phyloP scores from a whole-genome alignment of 805 yeast species.

The Candida boleticola region DNA sequence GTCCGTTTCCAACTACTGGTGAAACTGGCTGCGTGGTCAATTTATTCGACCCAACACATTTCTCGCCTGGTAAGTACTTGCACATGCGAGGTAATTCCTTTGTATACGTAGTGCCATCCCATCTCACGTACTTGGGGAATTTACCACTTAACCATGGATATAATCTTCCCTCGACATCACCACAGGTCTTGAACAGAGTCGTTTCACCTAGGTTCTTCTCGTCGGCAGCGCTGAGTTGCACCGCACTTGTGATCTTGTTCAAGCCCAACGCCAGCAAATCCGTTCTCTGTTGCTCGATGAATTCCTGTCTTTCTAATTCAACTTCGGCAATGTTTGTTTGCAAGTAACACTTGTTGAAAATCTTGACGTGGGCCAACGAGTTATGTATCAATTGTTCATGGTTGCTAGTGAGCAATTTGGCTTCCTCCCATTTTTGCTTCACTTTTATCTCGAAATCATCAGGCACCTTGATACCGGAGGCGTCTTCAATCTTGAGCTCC shows the following conservation, averaged over 20 bases:
- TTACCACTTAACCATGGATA: conserved; percentile 24
- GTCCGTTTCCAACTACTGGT: background rate
- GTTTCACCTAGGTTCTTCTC: background rate
- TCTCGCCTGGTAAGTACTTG: conserved; percentile 2
- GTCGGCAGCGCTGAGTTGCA: background rate
- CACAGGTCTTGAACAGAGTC: conserved; percentile 3
- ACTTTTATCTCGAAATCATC: background rate
- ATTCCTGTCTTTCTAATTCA: conserved; percentile 1
- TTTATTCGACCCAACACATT: conserved; percentile 2
- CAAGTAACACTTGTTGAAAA: conserved; percentile 23
- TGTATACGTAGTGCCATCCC: conserved; percentile 3
- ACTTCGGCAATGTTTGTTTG: background rate
- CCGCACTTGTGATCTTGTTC: background rate
- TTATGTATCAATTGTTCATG: conserved; percentile 22
- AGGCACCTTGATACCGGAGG: conserved; percentile 3
- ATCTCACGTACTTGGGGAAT: conserved; percentile 15
- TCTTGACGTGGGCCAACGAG: conserved; percentile 20
- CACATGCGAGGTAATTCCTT: conserved; percentile 2
- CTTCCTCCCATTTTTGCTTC: conserved; percentile 4
- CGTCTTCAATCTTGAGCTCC: conserved; percentile 7
- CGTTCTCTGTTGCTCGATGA: conserved; percentile 7
- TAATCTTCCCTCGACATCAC: conserved; percentile 13
- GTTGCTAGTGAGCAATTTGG: conserved; percentile 12
- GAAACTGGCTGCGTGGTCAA: background rate
- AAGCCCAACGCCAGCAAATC: background rate